These are phyloP conservation scores for Astraeus odoratus DNA, from an alignment of 768 basidiomycete species.

Conservation along the genomic window DNA sequence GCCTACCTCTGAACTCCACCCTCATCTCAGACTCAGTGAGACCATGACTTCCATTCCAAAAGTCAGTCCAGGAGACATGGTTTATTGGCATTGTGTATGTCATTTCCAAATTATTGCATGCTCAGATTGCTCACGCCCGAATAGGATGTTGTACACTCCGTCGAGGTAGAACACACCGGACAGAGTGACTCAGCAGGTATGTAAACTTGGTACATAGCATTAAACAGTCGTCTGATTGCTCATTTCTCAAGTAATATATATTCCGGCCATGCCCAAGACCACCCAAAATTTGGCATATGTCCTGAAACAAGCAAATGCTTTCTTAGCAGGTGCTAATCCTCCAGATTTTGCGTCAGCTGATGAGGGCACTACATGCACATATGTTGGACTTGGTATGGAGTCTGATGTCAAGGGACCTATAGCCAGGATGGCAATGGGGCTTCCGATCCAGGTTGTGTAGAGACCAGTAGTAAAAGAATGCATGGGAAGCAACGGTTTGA, in stretches of 20 bases:
- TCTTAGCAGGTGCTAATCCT: slow-evolving; percentile 53
- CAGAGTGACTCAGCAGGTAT: slow-evolving; percentile 50
- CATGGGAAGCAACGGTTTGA: too few species aligned
- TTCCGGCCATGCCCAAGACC: slow-evolving; percentile 64
- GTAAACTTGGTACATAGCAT: slow-evolving; percentile 4
- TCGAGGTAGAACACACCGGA: slow-evolving; percentile 47
- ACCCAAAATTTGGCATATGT: slow-evolving; percentile 56
- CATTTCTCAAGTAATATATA: slow-evolving; percentile 58
- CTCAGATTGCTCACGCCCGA: slow-evolving; percentile 3
- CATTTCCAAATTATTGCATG: background rate
- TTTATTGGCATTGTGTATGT: slow-evolving; percentile 67
- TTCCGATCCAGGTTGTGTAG: slow-evolving; percentile 17
- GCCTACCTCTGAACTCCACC: slow-evolving; percentile 52
- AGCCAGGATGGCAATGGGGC: slow-evolving; percentile 39
- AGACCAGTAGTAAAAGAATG: too few species aligned
- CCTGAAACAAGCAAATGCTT: slow-evolving; percentile 52
- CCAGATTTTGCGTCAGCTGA: slow-evolving; percentile 60
- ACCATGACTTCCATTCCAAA: slow-evolving; percentile 68
- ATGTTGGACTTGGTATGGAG: slow-evolving; percentile 33
- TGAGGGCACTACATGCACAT: slow-evolving; percentile 34
- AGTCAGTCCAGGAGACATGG: slow-evolving; percentile 70
- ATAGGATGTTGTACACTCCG: slow-evolving; percentile 41
- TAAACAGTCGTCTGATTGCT: background rate
- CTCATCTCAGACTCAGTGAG: slow-evolving; percentile 54
- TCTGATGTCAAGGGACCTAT: slow-evolving; percentile 31